Conservation (phyloP, 2,329 filamentous ascomycete species). For the Polytolypa hystricis region DNA sequence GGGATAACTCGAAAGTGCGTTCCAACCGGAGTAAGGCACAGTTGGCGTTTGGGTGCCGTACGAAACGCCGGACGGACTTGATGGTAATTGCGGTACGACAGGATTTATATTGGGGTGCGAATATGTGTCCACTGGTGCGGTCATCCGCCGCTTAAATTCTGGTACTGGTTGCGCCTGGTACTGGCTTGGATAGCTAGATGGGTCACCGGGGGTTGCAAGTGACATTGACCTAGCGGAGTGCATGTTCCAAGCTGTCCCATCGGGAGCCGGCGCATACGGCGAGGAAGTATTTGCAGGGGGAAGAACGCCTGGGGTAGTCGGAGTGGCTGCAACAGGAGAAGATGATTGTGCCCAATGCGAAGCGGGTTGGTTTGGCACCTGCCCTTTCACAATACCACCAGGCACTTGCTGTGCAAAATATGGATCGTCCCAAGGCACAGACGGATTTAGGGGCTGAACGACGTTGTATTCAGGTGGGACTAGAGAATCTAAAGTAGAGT, state of each 20-base stretch:
- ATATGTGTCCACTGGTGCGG: slow-evolving; percentile 21
- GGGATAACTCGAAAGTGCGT: no score
- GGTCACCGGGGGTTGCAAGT: slow-evolving; percentile 23
- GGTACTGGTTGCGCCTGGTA: slow-evolving; percentile 21
- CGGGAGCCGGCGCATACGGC: not conserved
- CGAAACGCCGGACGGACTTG: no score
- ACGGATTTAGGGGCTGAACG: slow-evolving; percentile 22
- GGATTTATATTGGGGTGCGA: no score
- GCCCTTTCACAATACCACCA: slow-evolving; percentile 18
- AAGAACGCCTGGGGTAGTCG: not conserved
- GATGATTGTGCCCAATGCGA: slow-evolving; percentile 20
- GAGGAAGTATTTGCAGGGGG: not conserved
- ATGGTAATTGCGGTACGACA: no score
- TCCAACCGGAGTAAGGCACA: no score
- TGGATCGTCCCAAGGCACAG: slow-evolving; percentile 28
- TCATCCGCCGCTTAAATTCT: slow-evolving; percentile 28
- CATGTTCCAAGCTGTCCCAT: slow-evolving; percentile 24
- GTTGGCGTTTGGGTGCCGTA: no score
- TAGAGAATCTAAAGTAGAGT: slow-evolving; percentile 17
- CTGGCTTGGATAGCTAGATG: slow-evolving; percentile 16
- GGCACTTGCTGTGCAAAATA: slow-evolving; percentile 27
- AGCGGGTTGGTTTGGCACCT: slow-evolving; percentile 25
- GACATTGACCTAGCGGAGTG: slow-evolving; percentile 24
- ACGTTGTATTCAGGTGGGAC: slow-evolving; percentile 21
- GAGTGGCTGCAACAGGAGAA: not conserved